These are phyloP conservation scores for Moesziomyces sp. DNA, from an alignment of 1,284 basidiomycete genomes.

Conservation along the genomic window DNA sequence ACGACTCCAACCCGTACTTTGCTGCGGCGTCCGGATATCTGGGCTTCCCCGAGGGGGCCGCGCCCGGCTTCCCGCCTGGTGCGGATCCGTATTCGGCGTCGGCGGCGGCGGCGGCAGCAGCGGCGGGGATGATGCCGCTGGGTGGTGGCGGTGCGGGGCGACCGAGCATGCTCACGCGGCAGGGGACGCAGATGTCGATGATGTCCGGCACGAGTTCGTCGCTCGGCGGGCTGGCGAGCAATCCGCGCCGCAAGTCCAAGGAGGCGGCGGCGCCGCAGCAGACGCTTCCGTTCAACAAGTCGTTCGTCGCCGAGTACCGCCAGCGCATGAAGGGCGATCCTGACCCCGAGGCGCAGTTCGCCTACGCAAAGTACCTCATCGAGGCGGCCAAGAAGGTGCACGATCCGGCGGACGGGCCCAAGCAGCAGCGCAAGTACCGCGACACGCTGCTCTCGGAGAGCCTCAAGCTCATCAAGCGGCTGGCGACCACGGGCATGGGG, in stretches of 20 bases:
- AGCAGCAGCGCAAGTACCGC: slow-evolving; percentile 77
- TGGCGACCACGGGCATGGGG: slow-evolving; percentile 81
- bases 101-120: slow-evolving; percentile 7
- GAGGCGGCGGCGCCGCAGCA: slow-evolving; percentile 48
- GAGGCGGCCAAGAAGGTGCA: slow-evolving; percentile 90
- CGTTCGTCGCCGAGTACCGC: slow-evolving; percentile 96
- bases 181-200: slow-evolving; percentile 47
- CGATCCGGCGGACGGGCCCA: slow-evolving; percentile 60
- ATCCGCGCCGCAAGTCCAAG: slow-evolving; percentile 54
- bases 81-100: slow-evolving; percentile 24
- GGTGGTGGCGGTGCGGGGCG: slow-evolving; percentile 16
- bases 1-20: slow-evolving; percentile 54
- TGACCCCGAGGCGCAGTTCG: slow-evolving; percentile 97
- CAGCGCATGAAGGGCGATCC: slow-evolving; percentile 96
- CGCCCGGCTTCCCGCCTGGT: slow-evolving; percentile 42
- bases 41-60: slow-evolving; percentile 47
- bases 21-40: slow-evolving; percentile 53
- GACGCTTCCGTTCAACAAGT: slow-evolving; percentile 76
- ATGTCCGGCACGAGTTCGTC: slow-evolving; percentile 26
- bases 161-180: slow-evolving; percentile 32
- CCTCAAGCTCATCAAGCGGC: slow-evolving; percentile 88
- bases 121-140: slow-evolving; percentile 35
- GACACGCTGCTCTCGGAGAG: slow-evolving; percentile 88
- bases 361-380: slow-evolving; percentile 96
- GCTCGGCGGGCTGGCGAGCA: slow-evolving; percentile 26